phyloP scores from a whole-genome alignment of 805 yeast genomes.

The Lachancea sp. region DNA sequence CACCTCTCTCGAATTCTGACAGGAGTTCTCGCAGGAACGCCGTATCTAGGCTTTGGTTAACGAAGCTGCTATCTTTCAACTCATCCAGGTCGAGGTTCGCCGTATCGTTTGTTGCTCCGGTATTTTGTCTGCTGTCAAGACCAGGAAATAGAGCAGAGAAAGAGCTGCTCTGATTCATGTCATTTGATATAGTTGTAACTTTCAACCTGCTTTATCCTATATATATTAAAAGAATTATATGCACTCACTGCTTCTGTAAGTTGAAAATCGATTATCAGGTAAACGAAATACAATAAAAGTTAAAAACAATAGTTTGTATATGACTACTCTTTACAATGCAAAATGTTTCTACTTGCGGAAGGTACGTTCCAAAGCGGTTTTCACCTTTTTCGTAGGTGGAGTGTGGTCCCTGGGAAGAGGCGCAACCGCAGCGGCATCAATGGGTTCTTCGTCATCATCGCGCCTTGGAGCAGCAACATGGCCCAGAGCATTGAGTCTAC shows the following conservation, averaged over 20 bases:
- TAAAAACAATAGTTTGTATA: neutral
- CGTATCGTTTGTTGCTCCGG: neutral
- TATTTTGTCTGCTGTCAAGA: neutral
- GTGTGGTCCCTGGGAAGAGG: neutral
- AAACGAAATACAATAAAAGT: neutral
- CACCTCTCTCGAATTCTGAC: conserved; percentile 1
- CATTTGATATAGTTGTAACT: too few relatives aligned
- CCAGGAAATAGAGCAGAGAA: neutral
- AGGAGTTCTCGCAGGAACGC: conserved; percentile 1
- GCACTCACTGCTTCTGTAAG: neutral
- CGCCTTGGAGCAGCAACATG: conserved; percentile 35
- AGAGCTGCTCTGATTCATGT: neutral
- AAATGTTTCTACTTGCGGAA: conserved; percentile 6
- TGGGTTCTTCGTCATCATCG: conserved; percentile 42
- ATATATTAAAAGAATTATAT: neutral
- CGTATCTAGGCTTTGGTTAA: neutral
- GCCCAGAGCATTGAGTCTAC: conserved; percentile 58
- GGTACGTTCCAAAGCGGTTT: conserved; percentile 5
- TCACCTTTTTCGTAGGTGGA: neutral
- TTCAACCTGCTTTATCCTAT: neutral
- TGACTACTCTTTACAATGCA: conserved; percentile 1
- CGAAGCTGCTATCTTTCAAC: neutral
- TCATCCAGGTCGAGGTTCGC: neutral
- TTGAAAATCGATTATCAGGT: too few relatives aligned
- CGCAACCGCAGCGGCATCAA: neutral